Percentiles rank a stretch among this genome's conserved stretches.
Conservation (phyloP, 495 filamentous ascomycete genomes). For the Aspergillus avenaceus region DNA sequence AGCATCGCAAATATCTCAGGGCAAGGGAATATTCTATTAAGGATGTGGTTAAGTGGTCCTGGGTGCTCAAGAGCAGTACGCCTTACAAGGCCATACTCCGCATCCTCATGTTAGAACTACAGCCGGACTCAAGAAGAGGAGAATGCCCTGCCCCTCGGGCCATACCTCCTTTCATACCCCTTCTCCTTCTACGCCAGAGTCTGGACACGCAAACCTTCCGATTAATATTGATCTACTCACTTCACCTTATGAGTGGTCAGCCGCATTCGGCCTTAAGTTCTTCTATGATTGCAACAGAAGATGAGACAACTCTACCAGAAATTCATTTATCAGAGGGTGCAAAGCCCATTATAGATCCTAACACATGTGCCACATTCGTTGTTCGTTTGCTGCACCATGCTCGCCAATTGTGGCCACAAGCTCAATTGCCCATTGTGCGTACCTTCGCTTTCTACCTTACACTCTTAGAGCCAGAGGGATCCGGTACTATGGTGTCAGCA, state of each 20-base stretch:
- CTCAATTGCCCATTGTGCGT: slow-evolving; percentile 44
- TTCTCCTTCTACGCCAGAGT: slow-evolving; percentile 46
- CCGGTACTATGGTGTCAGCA: not conserved
- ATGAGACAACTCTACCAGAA: slow-evolving; percentile 11
- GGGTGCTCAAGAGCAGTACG: slow-evolving; percentile 47
- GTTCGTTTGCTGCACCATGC: slow-evolving; percentile 57
- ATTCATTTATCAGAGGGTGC: slow-evolving; percentile 7
- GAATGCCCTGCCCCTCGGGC: not conserved
- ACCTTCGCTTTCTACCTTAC: slow-evolving; percentile 34
- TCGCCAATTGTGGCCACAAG: slow-evolving; percentile 52
- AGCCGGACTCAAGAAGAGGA: slow-evolving; percentile 17
- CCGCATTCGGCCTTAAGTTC: slow-evolving; percentile 13
- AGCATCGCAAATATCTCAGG: slow-evolving; percentile 28
- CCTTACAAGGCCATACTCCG: slow-evolving; percentile 36
- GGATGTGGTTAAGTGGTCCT: slow-evolving; percentile 57
- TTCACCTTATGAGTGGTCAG: slow-evolving; percentile 35
- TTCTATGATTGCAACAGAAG: not conserved
- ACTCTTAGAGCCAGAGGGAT: slow-evolving; percentile 3
- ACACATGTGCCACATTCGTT: slow-evolving; percentile 30
- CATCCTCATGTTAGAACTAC: slow-evolving; percentile 35
- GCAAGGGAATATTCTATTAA: slow-evolving; percentile 33
- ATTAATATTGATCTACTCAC: slow-evolving; percentile 37
- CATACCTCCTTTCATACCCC: slow-evolving; percentile 47
- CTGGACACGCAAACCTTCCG: slow-evolving; percentile 40
- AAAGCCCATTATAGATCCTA: slow-evolving; percentile 20